Percentiles rank a stretch among this genome's conserved stretches.
Evolutionary conservation across 2,329 filamentous ascomycete genomes (phyloP).

Genomic region (Monilinia polystroma): DNA sequence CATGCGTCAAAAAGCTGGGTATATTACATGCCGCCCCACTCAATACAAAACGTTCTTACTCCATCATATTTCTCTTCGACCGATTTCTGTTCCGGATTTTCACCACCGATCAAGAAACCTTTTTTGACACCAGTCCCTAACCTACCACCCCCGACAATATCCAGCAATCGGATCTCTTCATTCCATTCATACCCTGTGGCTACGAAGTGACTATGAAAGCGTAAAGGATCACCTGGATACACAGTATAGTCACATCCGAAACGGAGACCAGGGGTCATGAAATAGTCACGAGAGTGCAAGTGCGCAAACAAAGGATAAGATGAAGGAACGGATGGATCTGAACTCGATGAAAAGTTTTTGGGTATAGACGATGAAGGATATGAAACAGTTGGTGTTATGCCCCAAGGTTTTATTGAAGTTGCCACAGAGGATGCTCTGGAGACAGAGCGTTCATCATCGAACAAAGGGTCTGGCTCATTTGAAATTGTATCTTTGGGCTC

Average conservation of each 20-base stretch:
- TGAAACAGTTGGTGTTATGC: constrained; percentile 48
- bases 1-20: not conserved
- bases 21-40: constrained; percentile 88
- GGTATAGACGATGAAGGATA: constrained; percentile 42
- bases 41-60: constrained; percentile 77
- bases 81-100: constrained; percentile 44
- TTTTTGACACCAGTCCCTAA: constrained; percentile 96
- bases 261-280: constrained; percentile 84
- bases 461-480: constrained; percentile 30
- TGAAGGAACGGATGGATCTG: constrained; percentile 45
- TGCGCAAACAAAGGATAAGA: constrained; percentile 78
- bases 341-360: constrained; percentile 30
- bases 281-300: constrained; percentile 77
- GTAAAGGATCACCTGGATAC: constrained; percentile 90
- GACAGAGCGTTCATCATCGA: constrained; percentile 40
- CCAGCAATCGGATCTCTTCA: constrained; percentile 77
- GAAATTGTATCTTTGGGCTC: constrained; percentile 6
- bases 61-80: constrained; percentile 40
- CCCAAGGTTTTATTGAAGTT: constrained; percentile 31
- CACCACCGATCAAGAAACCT: constrained; percentile 81
- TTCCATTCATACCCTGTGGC: constrained; percentile 85
- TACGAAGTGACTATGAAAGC: constrained; percentile 94
- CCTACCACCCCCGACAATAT: constrained; percentile 81
- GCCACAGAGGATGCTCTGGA: constrained; percentile 37
- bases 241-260: constrained; percentile 95